Conservation (phyloP, 495 filamentous ascomycete species). For the Aspergillus baeticus region DNA sequence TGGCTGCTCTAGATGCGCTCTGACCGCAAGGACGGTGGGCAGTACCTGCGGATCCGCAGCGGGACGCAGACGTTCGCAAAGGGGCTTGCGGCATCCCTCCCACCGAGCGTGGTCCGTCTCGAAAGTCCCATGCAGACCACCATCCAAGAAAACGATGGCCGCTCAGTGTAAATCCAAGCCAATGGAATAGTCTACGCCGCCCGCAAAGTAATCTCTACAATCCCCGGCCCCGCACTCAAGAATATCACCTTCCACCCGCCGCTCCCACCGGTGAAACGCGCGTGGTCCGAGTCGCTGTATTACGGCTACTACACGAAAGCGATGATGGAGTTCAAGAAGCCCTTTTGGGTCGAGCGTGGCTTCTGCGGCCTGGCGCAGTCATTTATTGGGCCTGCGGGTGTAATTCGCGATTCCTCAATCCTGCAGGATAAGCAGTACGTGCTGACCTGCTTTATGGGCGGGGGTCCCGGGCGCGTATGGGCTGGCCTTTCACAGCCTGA, state of each 20-base stretch:
- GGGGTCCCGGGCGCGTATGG: conserved; percentile 32
- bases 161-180: not conserved
- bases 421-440: conserved; percentile 31
- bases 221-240: conserved; percentile 32
- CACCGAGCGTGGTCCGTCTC: no score
- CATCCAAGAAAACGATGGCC: not conserved
- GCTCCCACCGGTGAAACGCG: conserved; percentile 24
- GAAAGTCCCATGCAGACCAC: conserved; percentile 18
- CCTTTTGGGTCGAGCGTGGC: conserved; percentile 40
- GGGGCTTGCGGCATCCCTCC: conserved; percentile 23
- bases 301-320: conserved; percentile 40
- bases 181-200: conserved; percentile 19
- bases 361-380: conserved; percentile 36
- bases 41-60: conserved; percentile 38
- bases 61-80: conserved; percentile 36
- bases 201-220: conserved; percentile 34
- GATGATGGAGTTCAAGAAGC: conserved; percentile 31
- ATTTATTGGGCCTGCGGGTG: conserved; percentile 32
- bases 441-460: conserved; percentile 42
- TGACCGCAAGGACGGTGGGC: conserved; percentile 41
- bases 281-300: conserved; percentile 13
- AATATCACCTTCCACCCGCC: conserved; percentile 34
- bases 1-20: conserved; percentile 41
- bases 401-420: conserved; percentile 40
- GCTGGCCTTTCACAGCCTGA: conserved; percentile 12